Base-by-base conservation (phyloP, 2,329 filamentous ascomycete genomes). In the Nectriaceae sp. region DNA sequence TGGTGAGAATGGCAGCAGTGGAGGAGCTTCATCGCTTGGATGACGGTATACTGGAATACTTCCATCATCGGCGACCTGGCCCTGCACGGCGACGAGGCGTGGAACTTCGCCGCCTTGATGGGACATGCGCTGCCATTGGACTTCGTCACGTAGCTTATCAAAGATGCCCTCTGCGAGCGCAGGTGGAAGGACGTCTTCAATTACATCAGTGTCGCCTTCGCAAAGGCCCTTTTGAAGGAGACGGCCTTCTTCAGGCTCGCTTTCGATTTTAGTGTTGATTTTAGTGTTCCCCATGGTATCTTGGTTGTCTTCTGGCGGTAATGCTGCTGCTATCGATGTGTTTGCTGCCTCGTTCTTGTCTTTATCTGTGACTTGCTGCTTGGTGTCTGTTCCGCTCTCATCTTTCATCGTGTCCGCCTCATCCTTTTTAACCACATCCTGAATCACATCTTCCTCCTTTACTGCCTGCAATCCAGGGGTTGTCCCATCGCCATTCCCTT, bases 101-200 rank as follows among this genome's bases (percentile, higher is more conserved):
- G 94, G 94, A 0, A 97, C 94, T 60, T 94, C 88, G 21, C 94
- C 92, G 26, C 90, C 89, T 56, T 93, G 87, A 60, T 97, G 94
- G 37, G 86, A 87, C 94, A 99, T 97, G 55, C 82, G 87, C 64
- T 93, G 87, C 91, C 93, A 99, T 56, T 79, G 75, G 1, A 97
- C 84, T 66, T 97, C 92, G 13, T 80, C 72, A 44, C 83, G 83
- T 15, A 96, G 74, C 33, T 77, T 78, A 18, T 85, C 77, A 65
- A 96, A 97, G 5, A 87, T 78, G 15, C 77, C 74, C 1, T 80
- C 71, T 4, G 76, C 75, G 1, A 88, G 61, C 5, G 73, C 63
- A 1, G 70, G 63, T 2, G 88, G 76, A 2, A 97, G 77, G 24
- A 96, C 71, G 53, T 91, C 74, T 53, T 85, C 75, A 31, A 91